Percentiles rank a stretch among this genome's conserved stretches.
Evolutionary conservation across 768 basidiomycete genomes (phyloP).

Genomic region (Cystoderma amianthinum): DNA sequence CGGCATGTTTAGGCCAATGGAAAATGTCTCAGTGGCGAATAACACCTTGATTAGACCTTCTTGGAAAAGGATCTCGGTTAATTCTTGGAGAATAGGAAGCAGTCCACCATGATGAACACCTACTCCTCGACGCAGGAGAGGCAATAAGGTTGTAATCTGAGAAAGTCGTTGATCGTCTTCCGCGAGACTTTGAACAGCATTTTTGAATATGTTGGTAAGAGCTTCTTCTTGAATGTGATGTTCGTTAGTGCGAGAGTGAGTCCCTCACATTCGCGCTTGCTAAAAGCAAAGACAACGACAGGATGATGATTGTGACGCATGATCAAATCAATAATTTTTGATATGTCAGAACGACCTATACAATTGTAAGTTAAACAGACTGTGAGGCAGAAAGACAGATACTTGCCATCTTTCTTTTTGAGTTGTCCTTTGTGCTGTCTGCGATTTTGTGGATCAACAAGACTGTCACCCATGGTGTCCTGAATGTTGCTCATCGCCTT

Average conservation of each 20-base stretch:
- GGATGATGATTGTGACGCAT: constrained; percentile 97
- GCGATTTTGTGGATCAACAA: constrained; percentile 78
- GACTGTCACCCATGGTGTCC: constrained; percentile 82
- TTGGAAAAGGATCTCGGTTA: constrained; percentile 98
- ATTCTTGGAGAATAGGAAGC: constrained; percentile 95
- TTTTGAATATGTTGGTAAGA: constrained; percentile 85
- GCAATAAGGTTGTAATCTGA: constrained; percentile 89
- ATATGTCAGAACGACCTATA: constrained; percentile 85
- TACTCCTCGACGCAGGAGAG: constrained; percentile 89
- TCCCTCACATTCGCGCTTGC: constrained; percentile 95
- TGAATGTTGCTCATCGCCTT: constrained; percentile 96
- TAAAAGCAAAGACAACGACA: constrained; percentile 97
- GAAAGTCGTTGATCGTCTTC: constrained; percentile 85
- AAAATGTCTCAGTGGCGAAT: constrained; percentile 98
- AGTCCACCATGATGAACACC: constrained; percentile 98
- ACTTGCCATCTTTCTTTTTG: constrained; percentile 75
- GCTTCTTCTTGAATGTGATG: constrained; percentile 90
- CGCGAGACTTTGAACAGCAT: constrained; percentile 86
- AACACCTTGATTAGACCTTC: constrained; percentile 97
- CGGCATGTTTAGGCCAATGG: constrained; percentile 99
- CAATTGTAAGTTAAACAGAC: background rate
- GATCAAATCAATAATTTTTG: constrained; percentile 97
- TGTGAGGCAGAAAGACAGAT: constrained; percentile 5
- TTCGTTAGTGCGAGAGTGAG: constrained; percentile 91
- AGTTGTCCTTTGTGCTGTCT: constrained; percentile 89